Conservation (phyloP, 1,139 yeast species). For the Saccharomycopsis hybrid region DNA sequence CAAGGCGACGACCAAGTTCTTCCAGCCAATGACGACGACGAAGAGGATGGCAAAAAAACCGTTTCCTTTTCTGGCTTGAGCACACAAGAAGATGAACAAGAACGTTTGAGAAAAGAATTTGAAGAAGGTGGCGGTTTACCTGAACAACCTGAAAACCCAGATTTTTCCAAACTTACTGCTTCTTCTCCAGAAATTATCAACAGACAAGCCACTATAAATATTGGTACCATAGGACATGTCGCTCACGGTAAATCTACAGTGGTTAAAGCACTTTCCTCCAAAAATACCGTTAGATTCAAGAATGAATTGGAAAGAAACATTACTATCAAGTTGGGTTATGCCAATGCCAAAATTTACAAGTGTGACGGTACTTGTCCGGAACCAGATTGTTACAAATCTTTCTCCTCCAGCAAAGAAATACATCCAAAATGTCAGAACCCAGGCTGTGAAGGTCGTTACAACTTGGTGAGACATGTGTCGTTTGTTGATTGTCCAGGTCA, state of each 20-base stretch:
- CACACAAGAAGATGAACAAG: conserved; percentile 61
- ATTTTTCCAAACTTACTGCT: conserved; percentile 72
- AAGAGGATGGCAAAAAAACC: conserved; percentile 68
- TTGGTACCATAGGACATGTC: conserved; percentile 98
- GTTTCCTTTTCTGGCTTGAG: conserved; percentile 81
- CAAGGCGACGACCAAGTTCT: conserved; percentile 26
- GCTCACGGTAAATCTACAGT: conserved; percentile 99
- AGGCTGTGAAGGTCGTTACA: conserved; percentile 83
- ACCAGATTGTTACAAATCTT: conserved; percentile 93
- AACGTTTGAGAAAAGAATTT: conserved; percentile 68
- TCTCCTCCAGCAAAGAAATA: conserved; percentile 90
- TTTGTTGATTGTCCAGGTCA: conserved; percentile 99
- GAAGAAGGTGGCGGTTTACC: conserved; percentile 99
- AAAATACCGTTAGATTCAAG: conserved; percentile 97
- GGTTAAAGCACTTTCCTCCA: conserved; percentile 97
- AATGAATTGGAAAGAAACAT: conserved; percentile 98
- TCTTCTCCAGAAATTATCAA: conserved; percentile 91
- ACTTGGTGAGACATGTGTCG: conserved; percentile 90
- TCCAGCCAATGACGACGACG: conserved; percentile 37
- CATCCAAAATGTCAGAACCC: conserved; percentile 85
- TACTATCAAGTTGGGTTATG: conserved; percentile 97
- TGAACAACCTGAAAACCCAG: conserved; percentile 88
- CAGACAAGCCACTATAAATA: conserved; percentile 98
- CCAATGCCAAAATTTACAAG: conserved; percentile 96
- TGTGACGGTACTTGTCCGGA: conserved; percentile 87